phyloP scores from a whole-genome alignment of 2,329 filamentous ascomycete species.

The Claviceps fusiformis region DNA sequence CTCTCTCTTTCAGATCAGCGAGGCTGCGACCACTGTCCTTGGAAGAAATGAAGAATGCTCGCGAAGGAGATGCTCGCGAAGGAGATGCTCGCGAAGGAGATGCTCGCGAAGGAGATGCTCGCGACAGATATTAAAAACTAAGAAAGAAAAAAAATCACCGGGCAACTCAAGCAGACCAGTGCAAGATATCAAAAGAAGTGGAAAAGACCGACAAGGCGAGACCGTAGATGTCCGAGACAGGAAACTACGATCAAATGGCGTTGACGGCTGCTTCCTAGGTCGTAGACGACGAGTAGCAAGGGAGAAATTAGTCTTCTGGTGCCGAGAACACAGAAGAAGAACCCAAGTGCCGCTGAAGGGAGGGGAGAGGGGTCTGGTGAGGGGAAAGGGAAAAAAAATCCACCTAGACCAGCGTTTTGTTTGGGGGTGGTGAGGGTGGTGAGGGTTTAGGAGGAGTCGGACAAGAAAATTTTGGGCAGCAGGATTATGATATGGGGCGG shows the following conservation, averaged over 20 bases:
- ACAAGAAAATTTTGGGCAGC: constrained; percentile 26
- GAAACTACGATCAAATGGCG: constrained; percentile 18
- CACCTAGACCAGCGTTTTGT: constrained; percentile 22
- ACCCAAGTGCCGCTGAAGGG: constrained; percentile 19
- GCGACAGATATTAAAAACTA: constrained; percentile 2
- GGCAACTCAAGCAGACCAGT: constrained; percentile 12
- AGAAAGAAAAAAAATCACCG: not conserved
- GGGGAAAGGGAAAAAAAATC: constrained; percentile 14
- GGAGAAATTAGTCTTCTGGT: constrained; percentile 17
- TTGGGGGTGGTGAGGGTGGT: constrained; percentile 21
- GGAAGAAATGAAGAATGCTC: constrained; percentile 5
- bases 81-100: not conserved
- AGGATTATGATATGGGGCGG: constrained; percentile 20
- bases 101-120: not conserved
- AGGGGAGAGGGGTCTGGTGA: constrained; percentile 18
- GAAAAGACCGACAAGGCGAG: constrained; percentile 13
- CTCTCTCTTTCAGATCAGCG: not conserved
- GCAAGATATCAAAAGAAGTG: constrained; percentile 15
- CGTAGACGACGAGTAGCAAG: constrained; percentile 11
- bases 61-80: constrained; percentile 5
- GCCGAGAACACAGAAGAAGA: constrained; percentile 18
- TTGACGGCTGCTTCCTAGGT: constrained; percentile 10
- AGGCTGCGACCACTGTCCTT: not conserved
- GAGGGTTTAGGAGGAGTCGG: constrained; percentile 22
- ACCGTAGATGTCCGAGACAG: constrained; percentile 18